Evolutionary conservation across 257 asterid species (phyloP).

Genomic region (Gentiana straminea): DNA sequence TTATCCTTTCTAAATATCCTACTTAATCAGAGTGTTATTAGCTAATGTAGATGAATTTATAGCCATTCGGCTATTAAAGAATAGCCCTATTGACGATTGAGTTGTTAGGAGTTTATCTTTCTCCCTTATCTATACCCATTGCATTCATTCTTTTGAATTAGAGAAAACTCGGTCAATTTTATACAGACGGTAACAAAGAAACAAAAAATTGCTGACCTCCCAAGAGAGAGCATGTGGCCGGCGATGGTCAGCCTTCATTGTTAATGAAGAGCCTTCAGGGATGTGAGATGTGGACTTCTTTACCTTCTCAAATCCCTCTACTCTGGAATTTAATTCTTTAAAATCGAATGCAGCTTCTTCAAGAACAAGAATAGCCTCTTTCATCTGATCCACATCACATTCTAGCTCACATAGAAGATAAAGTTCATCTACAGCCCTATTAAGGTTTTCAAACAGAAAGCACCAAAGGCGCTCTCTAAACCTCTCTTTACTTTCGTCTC

Average conservation of each 20-base stretch:
- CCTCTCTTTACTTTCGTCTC: slow-evolving; percentile 81
- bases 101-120: too few species aligned
- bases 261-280: slow-evolving; percentile 45
- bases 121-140: too few species aligned
- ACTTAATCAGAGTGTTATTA: too few species aligned
- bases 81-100: too few species aligned
- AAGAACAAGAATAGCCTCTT: slow-evolving; percentile 91
- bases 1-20: too few species aligned
- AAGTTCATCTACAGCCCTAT: slow-evolving; percentile 94
- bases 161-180: too few species aligned
- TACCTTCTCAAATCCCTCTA: slow-evolving; percentile 76
- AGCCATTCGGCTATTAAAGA: too few species aligned
- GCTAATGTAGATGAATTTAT: too few species aligned
- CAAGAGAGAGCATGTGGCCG: slow-evolving; percentile 99
- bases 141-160: too few species aligned
- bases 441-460: slow-evolving; percentile 95
- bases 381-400: slow-evolving; percentile 90
- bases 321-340: slow-evolving; percentile 70
- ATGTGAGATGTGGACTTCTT: slow-evolving; percentile 51
- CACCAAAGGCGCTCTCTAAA: slow-evolving; percentile 98
- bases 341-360: slow-evolving; percentile 97
- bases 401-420: slow-evolving; percentile 98
- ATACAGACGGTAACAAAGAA: slow-evolving; percentile 2
- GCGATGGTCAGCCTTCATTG: slow-evolving; percentile 85
- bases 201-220: slow-evolving; percentile 67